Evolutionary conservation across 2,329 filamentous ascomycete species (phyloP).

Genomic region (Penicillium concentricum): DNA sequence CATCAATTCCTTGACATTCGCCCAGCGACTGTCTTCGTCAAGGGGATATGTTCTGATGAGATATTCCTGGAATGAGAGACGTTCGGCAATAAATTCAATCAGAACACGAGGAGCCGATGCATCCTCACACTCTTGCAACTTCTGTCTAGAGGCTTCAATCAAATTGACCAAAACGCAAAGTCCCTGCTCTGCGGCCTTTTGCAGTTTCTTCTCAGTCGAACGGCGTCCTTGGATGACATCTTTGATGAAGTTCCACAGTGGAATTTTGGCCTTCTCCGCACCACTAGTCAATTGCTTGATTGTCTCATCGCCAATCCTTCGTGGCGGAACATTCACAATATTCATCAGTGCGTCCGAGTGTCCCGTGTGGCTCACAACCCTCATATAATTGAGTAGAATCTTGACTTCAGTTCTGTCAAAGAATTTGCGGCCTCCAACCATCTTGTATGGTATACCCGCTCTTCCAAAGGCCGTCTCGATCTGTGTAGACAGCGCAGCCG

Average conservation of each 20-base stretch:
- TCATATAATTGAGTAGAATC: constrained; percentile 80
- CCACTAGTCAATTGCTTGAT: constrained; percentile 73
- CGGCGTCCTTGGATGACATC: constrained; percentile 54
- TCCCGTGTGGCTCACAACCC: constrained; percentile 77
- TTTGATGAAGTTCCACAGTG: constrained; percentile 75
- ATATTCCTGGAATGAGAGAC: constrained; percentile 71
- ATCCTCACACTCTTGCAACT: constrained; percentile 49
- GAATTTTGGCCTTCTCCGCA: constrained; percentile 66
- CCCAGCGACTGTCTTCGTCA: constrained; percentile 76
- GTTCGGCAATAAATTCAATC: constrained; percentile 59
- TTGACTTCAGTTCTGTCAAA: constrained; percentile 91
- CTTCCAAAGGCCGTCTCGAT: constrained; percentile 81
- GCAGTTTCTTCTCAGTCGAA: constrained; percentile 54
- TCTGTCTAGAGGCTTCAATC: constrained; percentile 57
- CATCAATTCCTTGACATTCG: constrained; percentile 86
- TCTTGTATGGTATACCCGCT: constrained; percentile 80
- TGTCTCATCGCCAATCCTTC: constrained; percentile 77
- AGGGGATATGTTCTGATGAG: constrained; percentile 69
- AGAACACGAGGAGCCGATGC: constrained; percentile 46
- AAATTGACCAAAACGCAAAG: constrained; percentile 60
- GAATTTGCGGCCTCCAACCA: constrained; percentile 89
- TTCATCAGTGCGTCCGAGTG: constrained; percentile 83
- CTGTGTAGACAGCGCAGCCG: constrained; percentile 76
- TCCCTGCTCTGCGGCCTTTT: constrained; percentile 56
- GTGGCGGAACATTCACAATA: constrained; percentile 79